Conservation (phyloP, 2,329 filamentous ascomycete genomes). For the Gyromitra esculenta region DNA sequence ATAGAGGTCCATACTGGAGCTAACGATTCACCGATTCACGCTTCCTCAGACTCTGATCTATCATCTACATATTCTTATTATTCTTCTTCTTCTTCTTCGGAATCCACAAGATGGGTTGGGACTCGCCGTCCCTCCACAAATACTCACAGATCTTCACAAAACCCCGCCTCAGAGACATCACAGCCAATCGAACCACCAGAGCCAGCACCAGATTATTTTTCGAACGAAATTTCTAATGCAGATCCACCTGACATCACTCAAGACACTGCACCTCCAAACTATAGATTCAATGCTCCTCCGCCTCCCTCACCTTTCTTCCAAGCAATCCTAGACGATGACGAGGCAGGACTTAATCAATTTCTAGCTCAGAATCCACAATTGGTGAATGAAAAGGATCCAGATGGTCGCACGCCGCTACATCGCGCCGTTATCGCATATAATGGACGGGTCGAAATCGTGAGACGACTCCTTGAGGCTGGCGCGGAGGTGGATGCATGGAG, state of each 20-base stretch:
- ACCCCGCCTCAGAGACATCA: neutral
- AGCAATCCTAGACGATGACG: conserved; percentile 25
- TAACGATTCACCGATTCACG: neutral
- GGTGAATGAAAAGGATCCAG: conserved; percentile 19
- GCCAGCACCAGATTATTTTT: conserved; percentile 22
- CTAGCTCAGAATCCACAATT: conserved; percentile 5
- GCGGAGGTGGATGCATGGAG: conserved; percentile 46
- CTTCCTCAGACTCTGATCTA: neutral
- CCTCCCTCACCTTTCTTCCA: conserved; percentile 9
- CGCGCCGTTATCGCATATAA: conserved; percentile 58
- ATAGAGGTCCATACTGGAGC: neutral
- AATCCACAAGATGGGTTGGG: neutral
- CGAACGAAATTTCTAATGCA: neutral
- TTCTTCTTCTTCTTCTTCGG: neutral
- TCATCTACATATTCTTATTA: neutral
- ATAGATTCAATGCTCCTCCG: neutral
- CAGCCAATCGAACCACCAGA: neutral
- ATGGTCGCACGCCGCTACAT: conserved; percentile 37
- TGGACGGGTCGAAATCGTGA: conserved; percentile 59
- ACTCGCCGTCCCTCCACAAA: neutral
- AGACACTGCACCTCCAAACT: conserved; percentile 14
- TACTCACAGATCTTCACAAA: conserved; percentile 2
- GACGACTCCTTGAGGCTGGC: conserved; percentile 37
- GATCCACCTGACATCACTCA: conserved; percentile 20
- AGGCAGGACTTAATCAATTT: neutral